Base-by-base conservation (phyloP, 1,139 yeast species). In the Zygosaccharomyces pseudobailii region DNA sequence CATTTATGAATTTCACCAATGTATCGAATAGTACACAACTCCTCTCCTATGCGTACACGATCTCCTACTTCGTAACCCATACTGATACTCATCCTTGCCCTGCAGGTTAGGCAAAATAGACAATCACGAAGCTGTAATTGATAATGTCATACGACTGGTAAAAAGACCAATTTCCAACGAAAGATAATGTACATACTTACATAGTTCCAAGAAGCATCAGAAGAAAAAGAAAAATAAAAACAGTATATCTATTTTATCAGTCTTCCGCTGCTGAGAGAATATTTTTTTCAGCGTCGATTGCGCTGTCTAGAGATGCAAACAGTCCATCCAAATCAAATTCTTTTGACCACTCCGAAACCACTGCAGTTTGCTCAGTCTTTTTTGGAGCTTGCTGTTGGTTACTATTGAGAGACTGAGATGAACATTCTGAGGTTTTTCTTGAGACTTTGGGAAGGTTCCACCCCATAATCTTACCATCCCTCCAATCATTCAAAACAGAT, bases 381-480 rank as follows among this genome's bases (percentile, higher is more conserved):
- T 55, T 61, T 19, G 69, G 66, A n/a, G 65, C 67, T 32, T 63
- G 62, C 7, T 62, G 57, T n/a, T 62, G 62, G 36, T 69, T 69
- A 21, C 68, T 58, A 22, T 68, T 63, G 42, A 65, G 48, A 28
- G 65, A 55, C 30, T 57, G 54, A n/a, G 48, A 32, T 28, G 44
- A 38, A 13, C 49, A 24, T 17, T 53, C 57, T 13, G 66, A 66
- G 10, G 70, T 59, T 6, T 65, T 72, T 56, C 76, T 75, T 2
- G 87, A 80, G 7, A 82, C 75, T 56, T 84, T 87, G 40, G 97
- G 96, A 58, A 82, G 68, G 2, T 89, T 82, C 96, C 97, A 92
- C 40, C 97, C 96, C 47, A 84, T 70, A 57, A 92, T 79, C 65
- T 95, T 81, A 49, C 98, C 98, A 68, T 90, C 97, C 71, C 97